Conservation (phyloP, 2,329 filamentous ascomycete species). For the Fusarium torreyae region DNA sequence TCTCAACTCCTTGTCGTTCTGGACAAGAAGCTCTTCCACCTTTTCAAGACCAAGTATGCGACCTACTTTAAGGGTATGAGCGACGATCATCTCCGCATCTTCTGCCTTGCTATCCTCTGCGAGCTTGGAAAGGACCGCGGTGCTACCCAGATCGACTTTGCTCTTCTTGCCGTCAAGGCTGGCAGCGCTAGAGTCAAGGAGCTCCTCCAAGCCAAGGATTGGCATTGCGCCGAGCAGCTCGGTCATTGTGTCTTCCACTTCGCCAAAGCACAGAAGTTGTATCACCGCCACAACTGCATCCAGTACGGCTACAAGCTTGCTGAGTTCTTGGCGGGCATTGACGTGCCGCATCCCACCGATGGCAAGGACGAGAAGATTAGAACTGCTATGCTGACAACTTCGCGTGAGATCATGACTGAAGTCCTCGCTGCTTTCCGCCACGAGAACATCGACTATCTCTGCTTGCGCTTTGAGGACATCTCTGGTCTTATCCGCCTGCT, state of each 20-base stretch:
- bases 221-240: slow-evolving; percentile 59
- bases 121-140: slow-evolving; percentile 56
- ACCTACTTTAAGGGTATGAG: slow-evolving; percentile 44
- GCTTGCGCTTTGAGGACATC: slow-evolving; percentile 61
- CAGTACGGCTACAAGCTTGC: slow-evolving; percentile 63
- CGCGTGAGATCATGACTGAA: slow-evolving; percentile 47
- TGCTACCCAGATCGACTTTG: slow-evolving; percentile 56
- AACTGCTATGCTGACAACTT: slow-evolving; percentile 41
- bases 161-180: slow-evolving; percentile 55
- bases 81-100: slow-evolving; percentile 54
- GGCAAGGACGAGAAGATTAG: slow-evolving; percentile 48
- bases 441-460: slow-evolving; percentile 60
- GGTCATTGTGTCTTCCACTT: slow-evolving; percentile 61
- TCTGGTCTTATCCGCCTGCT: slow-evolving; percentile 62
- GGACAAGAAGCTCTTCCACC: slow-evolving; percentile 57
- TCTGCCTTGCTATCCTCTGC: slow-evolving; percentile 59
- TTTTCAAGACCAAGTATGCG: slow-evolving; percentile 56
- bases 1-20: slow-evolving; percentile 56
- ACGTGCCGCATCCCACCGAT: slow-evolving; percentile 52
- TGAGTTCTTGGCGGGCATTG: slow-evolving; percentile 60
- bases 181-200: slow-evolving; percentile 52
- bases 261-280: slow-evolving; percentile 59
- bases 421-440: slow-evolving; percentile 60
- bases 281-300: slow-evolving; percentile 57
- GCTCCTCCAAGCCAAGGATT: slow-evolving; percentile 58